phyloP scores from a whole-genome alignment of 345 rosid species.

The Eucalyptus pauciflora region DNA sequence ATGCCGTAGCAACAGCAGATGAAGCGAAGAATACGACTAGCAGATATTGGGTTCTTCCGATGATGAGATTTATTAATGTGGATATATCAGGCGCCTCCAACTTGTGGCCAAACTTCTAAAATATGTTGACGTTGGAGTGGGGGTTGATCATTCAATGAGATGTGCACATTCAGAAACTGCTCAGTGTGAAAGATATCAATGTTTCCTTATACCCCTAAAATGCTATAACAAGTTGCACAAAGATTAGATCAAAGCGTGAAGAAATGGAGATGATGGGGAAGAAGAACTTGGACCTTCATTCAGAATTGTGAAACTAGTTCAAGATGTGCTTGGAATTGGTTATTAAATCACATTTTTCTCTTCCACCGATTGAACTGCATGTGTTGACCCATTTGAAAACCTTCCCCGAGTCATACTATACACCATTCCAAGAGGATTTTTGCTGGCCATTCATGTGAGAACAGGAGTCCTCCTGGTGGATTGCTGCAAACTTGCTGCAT shows the following conservation, averaged over 20 bases:
- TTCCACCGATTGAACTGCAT: background rate
- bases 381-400: background rate
- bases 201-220: background rate
- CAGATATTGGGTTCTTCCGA: background rate
- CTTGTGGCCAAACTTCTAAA: background rate
- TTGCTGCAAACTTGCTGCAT: slow-evolving; percentile 39
- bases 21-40: background rate
- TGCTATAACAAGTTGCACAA: background rate
- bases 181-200: background rate
- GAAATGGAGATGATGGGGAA: background rate
- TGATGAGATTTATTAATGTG: background rate
- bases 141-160: background rate
- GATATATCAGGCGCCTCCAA: background rate
- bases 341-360: background rate
- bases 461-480: slow-evolving; percentile 40
- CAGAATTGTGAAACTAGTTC: background rate
- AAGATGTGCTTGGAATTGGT: background rate
- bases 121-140: background rate
- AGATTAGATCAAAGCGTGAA: background rate
- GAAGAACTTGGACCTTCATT: background rate
- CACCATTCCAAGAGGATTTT: background rate
- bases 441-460: slow-evolving; percentile 13
- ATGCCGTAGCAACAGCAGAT: background rate
- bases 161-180: background rate
- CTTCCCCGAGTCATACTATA: background rate